Evolutionary conservation across 345 rosid genomes (phyloP), one percentile per base, ranked within the genome.

Genomic region (Dimocarpus longan): DNA sequence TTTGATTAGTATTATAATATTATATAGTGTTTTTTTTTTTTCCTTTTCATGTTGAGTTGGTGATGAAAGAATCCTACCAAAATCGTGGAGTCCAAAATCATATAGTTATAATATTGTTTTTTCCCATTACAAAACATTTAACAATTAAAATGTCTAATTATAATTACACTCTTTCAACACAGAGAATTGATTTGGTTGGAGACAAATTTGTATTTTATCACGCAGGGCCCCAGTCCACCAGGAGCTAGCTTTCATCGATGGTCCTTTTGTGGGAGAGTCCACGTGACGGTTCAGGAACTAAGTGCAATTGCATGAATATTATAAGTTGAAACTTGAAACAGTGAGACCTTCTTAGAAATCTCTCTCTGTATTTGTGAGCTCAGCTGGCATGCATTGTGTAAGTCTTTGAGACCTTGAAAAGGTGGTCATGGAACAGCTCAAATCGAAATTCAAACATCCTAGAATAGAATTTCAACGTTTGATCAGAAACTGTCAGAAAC

Each of bases 351-450:
- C 70, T 9, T 37, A 15, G 4, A 37, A 37, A 16, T 68, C 21
- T 68, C 57, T 12, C 56, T 11, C 2, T 32, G 2, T 32, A 32
- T 32, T 32, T 32, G 37, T 32, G 50, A 46, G 50, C 57, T 13
- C 56, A 44, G 72, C 72, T 69, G 72, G 57, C 72, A 43, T 44
- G 72, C 72, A 69, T n/a, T 69, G 32, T 21, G 12, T 10, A 40
- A 40, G 9, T 18, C 50, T 46, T 4, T 3, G 40, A 70, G 43
- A 70, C 5, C 26, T 48, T 15, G 43, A 48, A 24, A 7, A 50
- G 42, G 9, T 37, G 28, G 12, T 8, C 19, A 40, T 21, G n/a
- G n/a, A 11, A 40, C 76, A 40, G 66, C 39, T 37, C 67, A 59
- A 40, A 16, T 52, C 59, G 59, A 54, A 15, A 15, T 54, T 73